These are phyloP conservation scores for Madurella mycetomatis DNA, from an alignment of 2,329 filamentous ascomycete species.

Conservation along the genomic window DNA sequence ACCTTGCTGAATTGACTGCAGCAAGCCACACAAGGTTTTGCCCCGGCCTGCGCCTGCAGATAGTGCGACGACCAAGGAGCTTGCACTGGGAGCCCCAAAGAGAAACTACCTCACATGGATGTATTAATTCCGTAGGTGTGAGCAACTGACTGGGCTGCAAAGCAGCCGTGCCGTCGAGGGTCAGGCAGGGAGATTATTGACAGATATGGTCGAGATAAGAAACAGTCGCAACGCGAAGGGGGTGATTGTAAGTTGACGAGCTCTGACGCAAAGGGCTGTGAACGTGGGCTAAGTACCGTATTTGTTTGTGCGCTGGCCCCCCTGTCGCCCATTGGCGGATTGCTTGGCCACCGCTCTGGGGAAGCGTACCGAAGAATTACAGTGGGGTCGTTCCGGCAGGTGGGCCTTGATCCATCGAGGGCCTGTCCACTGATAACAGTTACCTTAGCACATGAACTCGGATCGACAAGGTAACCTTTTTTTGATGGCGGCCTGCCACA, in stretches of 20 bases:
- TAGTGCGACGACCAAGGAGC: background rate
- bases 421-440: no score
- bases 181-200: background rate
- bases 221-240: background rate
- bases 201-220: background rate
- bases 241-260: background rate
- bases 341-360: no score
- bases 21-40: background rate
- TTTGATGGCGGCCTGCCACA: no score
- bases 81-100: background rate
- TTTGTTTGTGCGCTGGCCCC: slow-evolving; percentile 6
- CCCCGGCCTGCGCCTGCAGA: background rate
- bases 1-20: background rate
- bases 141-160: slow-evolving; percentile 3
- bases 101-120: background rate
- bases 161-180: background rate
- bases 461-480: no score
- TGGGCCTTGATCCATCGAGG: no score
- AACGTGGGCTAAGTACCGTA: background rate
- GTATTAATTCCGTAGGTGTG: background rate
- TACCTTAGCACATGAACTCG: no score
- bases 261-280: slow-evolving; percentile 11
- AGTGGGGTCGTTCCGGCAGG: no score
- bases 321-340: slow-evolving; percentile 1
- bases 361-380: no score